phyloP scores from a whole-genome alignment of 495 filamentous ascomycete genomes.

The Penicillium flavigenum region DNA sequence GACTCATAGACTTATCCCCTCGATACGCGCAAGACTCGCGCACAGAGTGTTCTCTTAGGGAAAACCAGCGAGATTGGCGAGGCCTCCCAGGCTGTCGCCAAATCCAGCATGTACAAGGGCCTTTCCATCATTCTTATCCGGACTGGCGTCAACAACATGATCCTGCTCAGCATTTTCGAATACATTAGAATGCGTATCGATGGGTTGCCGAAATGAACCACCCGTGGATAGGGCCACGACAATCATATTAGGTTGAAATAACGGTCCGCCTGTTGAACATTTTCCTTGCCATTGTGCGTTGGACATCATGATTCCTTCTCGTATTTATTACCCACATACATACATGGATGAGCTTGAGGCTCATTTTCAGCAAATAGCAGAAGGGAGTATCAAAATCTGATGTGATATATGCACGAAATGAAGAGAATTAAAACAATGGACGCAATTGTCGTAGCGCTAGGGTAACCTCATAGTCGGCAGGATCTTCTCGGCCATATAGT shows the following conservation, averaged over 20 bases:
- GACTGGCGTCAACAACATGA: conserved; percentile 52
- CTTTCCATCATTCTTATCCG: conserved; percentile 49
- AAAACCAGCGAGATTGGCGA: conserved; percentile 47
- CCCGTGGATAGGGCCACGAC: background rate
- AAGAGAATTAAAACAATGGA: background rate
- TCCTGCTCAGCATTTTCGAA: conserved; percentile 48
- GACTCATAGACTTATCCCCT: conserved; percentile 45
- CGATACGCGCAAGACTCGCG: conserved; percentile 51
- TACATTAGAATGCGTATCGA: conserved; percentile 46
- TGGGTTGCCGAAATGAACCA: conserved; percentile 29
- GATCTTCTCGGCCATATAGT: conserved; percentile 2
- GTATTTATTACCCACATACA: conserved; percentile 27
- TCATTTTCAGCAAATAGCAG: conserved; percentile 29
- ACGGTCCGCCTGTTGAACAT: background rate
- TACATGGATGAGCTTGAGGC: conserved; percentile 27
- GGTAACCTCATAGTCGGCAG: background rate
- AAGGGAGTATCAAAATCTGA: conserved; percentile 8
- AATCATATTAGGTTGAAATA: background rate
- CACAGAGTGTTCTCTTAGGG: conserved; percentile 48
- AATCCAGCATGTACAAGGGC: conserved; percentile 52
- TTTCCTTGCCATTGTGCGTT: conserved; percentile 9
- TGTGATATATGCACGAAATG: background rate
- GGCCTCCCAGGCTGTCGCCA: conserved; percentile 43
- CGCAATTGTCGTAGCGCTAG: background rate
- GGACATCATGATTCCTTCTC: background rate